These are phyloP conservation scores for Globisporangium canariense DNA, from an alignment of 352 stramenopile genomes.

Conservation along the genomic window DNA sequence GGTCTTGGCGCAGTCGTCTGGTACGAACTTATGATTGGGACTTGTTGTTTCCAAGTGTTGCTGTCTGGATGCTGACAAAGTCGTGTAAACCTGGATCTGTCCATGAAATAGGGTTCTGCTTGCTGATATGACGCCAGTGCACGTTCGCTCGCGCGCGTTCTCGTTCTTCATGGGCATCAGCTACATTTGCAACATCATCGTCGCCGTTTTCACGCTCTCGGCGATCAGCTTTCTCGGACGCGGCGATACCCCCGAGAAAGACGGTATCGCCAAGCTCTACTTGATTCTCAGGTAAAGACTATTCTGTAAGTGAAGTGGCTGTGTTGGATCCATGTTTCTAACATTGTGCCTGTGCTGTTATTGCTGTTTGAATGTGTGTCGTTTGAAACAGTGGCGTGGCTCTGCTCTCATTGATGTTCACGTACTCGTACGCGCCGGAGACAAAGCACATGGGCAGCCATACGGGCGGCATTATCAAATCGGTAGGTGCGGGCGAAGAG, in stretches of 20 bases:
- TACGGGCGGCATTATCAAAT: slow-evolving; percentile 26
- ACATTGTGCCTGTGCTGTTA: too few relatives aligned
- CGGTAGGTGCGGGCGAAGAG: slow-evolving; percentile 26
- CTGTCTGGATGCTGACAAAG: neutral
- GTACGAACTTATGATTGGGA: slow-evolving; percentile 25
- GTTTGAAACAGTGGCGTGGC: slow-evolving; percentile 33
- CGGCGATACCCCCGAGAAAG: slow-evolving; percentile 65
- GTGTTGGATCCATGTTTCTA: neutral
- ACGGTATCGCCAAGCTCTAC: slow-evolving; percentile 85
- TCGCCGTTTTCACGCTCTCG: slow-evolving; percentile 73
- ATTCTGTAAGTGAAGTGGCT: neutral
- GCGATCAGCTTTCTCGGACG: slow-evolving; percentile 72
- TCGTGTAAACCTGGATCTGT: neutral
- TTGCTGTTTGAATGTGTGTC: slow-evolving; percentile 3
- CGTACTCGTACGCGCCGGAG: slow-evolving; percentile 53
- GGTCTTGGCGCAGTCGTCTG: slow-evolving; percentile 78
- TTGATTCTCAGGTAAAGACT: slow-evolving; percentile 54
- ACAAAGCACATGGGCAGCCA: slow-evolving; percentile 50
- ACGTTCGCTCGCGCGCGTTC: slow-evolving; percentile 81
- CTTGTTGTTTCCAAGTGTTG: neutral
- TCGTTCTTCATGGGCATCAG: slow-evolving; percentile 82
- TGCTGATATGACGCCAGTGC: slow-evolving; percentile 84
- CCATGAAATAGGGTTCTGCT: slow-evolving; percentile 64
- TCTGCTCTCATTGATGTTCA: slow-evolving; percentile 36
- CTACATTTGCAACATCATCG: slow-evolving; percentile 84